Base-by-base conservation (phyloP, 1,284 basidiomycete species). In the Fomitopsis schrenkii region DNA sequence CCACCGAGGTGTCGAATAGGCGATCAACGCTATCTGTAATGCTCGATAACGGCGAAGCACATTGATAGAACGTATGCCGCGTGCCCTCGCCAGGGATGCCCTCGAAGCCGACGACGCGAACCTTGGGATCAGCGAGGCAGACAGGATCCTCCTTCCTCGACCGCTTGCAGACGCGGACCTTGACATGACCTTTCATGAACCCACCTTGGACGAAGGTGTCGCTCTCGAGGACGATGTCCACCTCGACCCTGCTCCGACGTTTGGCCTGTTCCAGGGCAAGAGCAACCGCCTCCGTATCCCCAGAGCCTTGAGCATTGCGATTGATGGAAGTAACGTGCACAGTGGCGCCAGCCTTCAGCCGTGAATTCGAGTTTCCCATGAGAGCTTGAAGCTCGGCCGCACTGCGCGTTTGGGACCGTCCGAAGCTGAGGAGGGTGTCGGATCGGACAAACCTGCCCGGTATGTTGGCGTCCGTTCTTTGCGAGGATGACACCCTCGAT, bases 21-120 rank as follows among this genome's bases (percentile, higher is more conserved):
- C 72, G 72, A 59, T 76, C 72, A 60, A 81, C 76, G 62, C 70
- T 77, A 48, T 74, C 78, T 38, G 82, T 81, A 59, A 85, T 79
- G 1, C 82, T 75, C 6, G 84, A 80, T 19, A 97, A 79, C 12
- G 81, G 76, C 17, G 85, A 80, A 5, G 90, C 85, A 68, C 87
- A 86, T 68, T 95, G 93, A 74, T 94, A 95, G 76, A 98, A 97
- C 19, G 91, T 88, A 72, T 94, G 88, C n/a, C 90, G 80, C 2
- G 84, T 77, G 58, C 84, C 79, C 62, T 83, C 79, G 42, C 83
- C 79, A 0, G 85, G 79, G 55, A 92, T 80, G 61, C 83, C 87
- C 76, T 97, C 95, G 70, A 95, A 97, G 0, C 95, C 95, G 56
- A 97, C 83, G 15, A 97, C 81, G 44, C 94, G 83, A 40, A 97